These are phyloP conservation scores for Globisporangium rhizosaccharum DNA, from an alignment of 352 stramenopile genomes.

Conservation along the genomic window DNA sequence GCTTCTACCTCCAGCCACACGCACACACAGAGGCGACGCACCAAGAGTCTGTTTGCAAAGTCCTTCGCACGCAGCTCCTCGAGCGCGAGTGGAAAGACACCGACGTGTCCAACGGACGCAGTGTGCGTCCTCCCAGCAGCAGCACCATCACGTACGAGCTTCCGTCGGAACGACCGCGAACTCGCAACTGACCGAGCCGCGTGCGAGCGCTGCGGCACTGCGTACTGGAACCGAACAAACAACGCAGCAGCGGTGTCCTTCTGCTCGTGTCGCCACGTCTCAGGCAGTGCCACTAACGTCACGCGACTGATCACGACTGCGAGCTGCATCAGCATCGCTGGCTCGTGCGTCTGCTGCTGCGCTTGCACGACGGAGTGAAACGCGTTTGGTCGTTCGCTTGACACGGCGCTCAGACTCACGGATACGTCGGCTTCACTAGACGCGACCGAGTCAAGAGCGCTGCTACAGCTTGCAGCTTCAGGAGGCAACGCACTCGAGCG, in stretches of 20 bases:
- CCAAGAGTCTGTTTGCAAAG: slow-evolving; percentile 25
- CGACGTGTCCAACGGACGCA: slow-evolving; percentile 12
- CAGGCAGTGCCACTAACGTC: neutral
- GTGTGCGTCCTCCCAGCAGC: neutral
- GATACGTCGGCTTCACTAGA: too few species aligned
- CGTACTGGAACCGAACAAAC: slow-evolving; percentile 11
- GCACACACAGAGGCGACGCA: slow-evolving; percentile 9
- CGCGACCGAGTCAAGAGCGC: too few species aligned
- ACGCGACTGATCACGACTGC: slow-evolving; percentile 13
- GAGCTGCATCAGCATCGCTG: slow-evolving; percentile 4
- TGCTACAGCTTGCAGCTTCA: too few species aligned
- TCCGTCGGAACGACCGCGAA: slow-evolving; percentile 24
- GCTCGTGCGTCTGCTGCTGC: neutral
- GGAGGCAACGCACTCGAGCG: neutral
- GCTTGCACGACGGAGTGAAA: neutral
- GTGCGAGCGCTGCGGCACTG: slow-evolving; percentile 1
- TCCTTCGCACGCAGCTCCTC: slow-evolving; percentile 13
- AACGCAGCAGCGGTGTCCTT: neutral
- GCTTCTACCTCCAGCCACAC: neutral
- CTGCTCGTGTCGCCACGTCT: neutral
- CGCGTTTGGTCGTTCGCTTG: neutral
- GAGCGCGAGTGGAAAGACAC: slow-evolving; percentile 25
- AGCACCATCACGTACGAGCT: slow-evolving; percentile 14
- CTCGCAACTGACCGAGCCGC: slow-evolving; percentile 1
- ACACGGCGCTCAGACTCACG: too few species aligned